A percentile compares a stretch with the other conserved stretches of the same genome.
These are phyloP conservation scores for Irpex rosettiformis DNA, from an alignment of 1,284 basidiomycete species.

Conservation along the genomic window DNA sequence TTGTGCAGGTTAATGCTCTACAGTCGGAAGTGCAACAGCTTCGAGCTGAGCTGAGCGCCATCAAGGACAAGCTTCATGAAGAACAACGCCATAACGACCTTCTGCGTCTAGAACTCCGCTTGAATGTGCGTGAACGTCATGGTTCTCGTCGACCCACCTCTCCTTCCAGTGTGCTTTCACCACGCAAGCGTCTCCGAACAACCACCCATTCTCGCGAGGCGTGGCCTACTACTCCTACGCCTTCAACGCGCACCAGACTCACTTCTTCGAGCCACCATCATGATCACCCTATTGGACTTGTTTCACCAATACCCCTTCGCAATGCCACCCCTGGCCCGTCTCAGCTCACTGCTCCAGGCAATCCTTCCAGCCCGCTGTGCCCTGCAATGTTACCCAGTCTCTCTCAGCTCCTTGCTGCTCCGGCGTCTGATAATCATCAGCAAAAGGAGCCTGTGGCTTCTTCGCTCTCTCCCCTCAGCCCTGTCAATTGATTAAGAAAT, in stretches of 20 bases:
- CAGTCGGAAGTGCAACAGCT: neutral
- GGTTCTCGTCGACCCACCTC: neutral
- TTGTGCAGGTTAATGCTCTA: neutral
- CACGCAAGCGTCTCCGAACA: neutral
- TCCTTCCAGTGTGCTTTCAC: neutral
- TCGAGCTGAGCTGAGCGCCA: neutral
- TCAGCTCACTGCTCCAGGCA: neutral
- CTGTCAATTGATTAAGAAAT: no score
- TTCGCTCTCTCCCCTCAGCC: no score
- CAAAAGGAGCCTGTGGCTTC: no score
- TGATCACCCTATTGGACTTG: neutral
- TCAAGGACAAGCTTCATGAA: neutral
- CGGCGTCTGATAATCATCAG: no score
- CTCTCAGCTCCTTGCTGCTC: neutral
- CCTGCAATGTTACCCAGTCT: neutral
- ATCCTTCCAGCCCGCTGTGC: neutral
- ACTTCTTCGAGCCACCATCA: neutral
- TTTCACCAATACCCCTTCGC: neutral
- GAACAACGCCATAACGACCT: neutral
- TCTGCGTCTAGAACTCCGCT: neutral
- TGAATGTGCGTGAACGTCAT: no score
- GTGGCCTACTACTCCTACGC: neutral
- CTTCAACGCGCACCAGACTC: neutral
- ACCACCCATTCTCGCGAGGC: neutral
- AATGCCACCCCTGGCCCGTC: neutral